Conservation (phyloP, 1,139 yeast genomes). For the Hanseniaspora sp. region DNA sequence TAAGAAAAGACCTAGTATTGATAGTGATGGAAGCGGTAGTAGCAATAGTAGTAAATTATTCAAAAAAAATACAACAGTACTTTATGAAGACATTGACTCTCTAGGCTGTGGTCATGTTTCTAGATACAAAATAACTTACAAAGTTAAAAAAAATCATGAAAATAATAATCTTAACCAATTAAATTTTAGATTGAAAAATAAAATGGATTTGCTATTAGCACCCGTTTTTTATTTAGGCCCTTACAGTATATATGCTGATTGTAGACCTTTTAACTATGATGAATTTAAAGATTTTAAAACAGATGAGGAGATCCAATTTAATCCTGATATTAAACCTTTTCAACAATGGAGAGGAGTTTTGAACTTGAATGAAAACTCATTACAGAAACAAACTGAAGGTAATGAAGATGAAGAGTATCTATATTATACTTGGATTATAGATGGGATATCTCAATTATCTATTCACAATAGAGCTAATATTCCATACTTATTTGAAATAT, state of each 20-base stretch:
- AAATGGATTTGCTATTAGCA: slow-evolving; percentile 40
- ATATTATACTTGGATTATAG: slow-evolving; percentile 44
- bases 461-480: slow-evolving; percentile 32
- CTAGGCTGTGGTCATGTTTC: slow-evolving; percentile 23
- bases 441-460: slow-evolving; percentile 46
- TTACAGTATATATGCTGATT: slow-evolving; percentile 48
- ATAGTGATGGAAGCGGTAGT: not conserved
- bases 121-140: slow-evolving; percentile 22
- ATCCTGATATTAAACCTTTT: slow-evolving; percentile 42
- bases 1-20: not conserved
- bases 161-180: slow-evolving; percentile 21
- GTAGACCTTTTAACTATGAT: slow-evolving; percentile 43
- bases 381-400: not conserved
- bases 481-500: slow-evolving; percentile 27
- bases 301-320: slow-evolving; percentile 28
- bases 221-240: slow-evolving; percentile 55
- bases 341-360: slow-evolving; percentile 43
- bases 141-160: slow-evolving; percentile 20
- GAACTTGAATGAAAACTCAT: slow-evolving; percentile 35
- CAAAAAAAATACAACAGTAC: not conserved
- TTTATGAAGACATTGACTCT: slow-evolving; percentile 1
- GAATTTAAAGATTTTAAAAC: slow-evolving; percentile 28
- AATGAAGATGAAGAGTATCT: slow-evolving; percentile 25
- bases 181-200: slow-evolving; percentile 39
- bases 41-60: not conserved